Evolutionary conservation across 1,284 basidiomycete genomes (phyloP).

Genomic region (Apiotrichum siamense): DNA sequence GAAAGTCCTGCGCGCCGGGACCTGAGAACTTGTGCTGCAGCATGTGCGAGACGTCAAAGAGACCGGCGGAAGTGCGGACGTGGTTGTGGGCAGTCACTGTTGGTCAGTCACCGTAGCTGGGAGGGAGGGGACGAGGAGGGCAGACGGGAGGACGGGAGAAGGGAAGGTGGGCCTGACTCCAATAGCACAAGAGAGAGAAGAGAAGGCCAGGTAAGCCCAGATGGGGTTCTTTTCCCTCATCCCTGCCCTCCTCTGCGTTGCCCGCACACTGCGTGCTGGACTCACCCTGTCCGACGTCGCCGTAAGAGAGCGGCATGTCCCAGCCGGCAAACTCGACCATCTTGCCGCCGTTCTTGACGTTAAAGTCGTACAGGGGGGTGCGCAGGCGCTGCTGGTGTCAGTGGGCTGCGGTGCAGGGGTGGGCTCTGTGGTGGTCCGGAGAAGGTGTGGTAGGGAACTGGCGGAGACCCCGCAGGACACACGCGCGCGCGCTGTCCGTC

Average conservation of each 20-base stretch:
- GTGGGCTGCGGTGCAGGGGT: background rate
- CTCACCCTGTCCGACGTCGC: conserved; percentile 71
- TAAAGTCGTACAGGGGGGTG: conserved; percentile 88
- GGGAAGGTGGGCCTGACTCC: no score
- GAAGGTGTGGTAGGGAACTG: no score
- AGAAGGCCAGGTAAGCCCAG: no score
- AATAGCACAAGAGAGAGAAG: no score
- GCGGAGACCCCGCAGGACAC: no score
- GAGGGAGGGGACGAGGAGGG: no score
- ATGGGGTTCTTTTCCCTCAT: background rate
- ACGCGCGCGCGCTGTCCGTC: no score
- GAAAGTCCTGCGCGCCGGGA: conserved; percentile 65
- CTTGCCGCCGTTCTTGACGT: conserved; percentile 76
- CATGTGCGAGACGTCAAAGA: conserved; percentile 99
- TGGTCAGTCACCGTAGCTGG: no score
- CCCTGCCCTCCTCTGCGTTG: conserved; percentile 1
- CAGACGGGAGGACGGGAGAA: no score
- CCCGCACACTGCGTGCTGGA: conserved; percentile 3
- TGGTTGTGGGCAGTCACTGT: conserved; percentile 87
- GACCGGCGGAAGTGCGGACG: conserved; percentile 72
- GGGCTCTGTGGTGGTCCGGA: no score
- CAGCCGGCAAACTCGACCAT: conserved; percentile 97
- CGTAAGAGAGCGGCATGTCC: conserved; percentile 88
- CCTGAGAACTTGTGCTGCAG: conserved; percentile 81
- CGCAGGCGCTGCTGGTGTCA: conserved; percentile 48